Percentiles rank a stretch among this genome's conserved stretches.
phyloP scores from a whole-genome alignment of 306 rosid species.

The Styphnolobium japonicum region DNA sequence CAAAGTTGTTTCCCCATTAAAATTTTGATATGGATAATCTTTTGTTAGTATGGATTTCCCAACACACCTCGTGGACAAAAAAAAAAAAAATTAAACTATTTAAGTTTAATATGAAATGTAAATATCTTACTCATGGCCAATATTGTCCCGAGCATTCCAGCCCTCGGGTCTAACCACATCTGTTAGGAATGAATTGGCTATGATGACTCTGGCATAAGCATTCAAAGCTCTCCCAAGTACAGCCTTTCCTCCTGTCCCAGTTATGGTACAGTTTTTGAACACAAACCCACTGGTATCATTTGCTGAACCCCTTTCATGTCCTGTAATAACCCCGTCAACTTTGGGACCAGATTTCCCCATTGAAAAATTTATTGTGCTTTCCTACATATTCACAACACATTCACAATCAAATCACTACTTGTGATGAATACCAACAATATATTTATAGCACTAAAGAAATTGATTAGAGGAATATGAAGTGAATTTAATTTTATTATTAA shows the following conservation, averaged over 20 bases:
- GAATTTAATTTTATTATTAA: not conserved
- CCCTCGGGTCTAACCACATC: constrained; percentile 31
- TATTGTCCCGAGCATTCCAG: constrained; percentile 19
- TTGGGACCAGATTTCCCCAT: not conserved
- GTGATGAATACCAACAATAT: not conserved
- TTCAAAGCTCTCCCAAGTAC: constrained; percentile 40
- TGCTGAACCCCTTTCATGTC: constrained; percentile 19
- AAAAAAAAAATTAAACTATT: no score
- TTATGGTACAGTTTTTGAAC: constrained; percentile 35
- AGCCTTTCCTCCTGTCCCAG: constrained; percentile 26
- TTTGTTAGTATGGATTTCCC: no score
- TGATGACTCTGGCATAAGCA: constrained; percentile 41
- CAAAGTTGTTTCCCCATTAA: no score
- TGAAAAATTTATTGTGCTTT: constrained; percentile 9
- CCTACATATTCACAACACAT: constrained; percentile 16
- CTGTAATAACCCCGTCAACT: constrained; percentile 31
- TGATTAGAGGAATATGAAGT: not conserved
- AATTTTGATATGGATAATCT: no score
- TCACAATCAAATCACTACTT: not conserved
- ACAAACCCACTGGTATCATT: constrained; percentile 35
- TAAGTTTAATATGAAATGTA: not conserved
- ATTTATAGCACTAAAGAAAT: no score
- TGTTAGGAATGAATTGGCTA: constrained; percentile 23
- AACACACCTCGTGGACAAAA: no score
- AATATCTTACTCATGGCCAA: constrained; percentile 35